These are phyloP conservation scores for Periconia digitata DNA, from an alignment of 2,329 filamentous ascomycete genomes.

Conservation along the genomic window DNA sequence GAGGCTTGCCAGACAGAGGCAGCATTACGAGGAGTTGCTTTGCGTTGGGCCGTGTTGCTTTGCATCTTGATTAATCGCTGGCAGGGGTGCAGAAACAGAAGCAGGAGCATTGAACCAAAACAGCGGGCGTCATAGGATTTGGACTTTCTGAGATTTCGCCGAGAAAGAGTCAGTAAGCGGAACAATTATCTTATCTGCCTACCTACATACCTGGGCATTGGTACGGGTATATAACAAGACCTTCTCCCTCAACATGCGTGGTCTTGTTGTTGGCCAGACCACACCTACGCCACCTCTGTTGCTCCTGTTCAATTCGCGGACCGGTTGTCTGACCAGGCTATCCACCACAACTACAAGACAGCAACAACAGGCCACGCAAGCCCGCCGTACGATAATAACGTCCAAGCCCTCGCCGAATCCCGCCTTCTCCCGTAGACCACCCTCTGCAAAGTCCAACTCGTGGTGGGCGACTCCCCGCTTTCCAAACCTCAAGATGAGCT, in stretches of 20 bases:
- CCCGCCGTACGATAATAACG: neutral
- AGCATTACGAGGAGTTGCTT: neutral
- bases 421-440: neutral
- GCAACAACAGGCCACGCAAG: too few relatives aligned
- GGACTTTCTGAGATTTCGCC: too few relatives aligned
- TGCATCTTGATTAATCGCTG: too few relatives aligned
- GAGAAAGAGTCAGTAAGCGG: too few relatives aligned
- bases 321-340: too few relatives aligned
- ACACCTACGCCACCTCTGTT: neutral
- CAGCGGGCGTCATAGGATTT: too few relatives aligned
- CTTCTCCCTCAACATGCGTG: neutral
- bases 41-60: too few relatives aligned
- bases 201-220: too few relatives aligned
- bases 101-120: too few relatives aligned
- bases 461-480: conserved; percentile 27
- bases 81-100: too few relatives aligned
- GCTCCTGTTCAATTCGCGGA: neutral
- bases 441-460: neutral
- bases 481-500: conserved; percentile 34
- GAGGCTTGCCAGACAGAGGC: neutral
- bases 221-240: neutral
- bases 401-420: neutral
- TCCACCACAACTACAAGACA: too few relatives aligned
- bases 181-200: neutral
- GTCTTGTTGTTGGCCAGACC: neutral